phyloP scores from a whole-genome alignment of 106 monocot species.

The Hemerocallis citrina region DNA sequence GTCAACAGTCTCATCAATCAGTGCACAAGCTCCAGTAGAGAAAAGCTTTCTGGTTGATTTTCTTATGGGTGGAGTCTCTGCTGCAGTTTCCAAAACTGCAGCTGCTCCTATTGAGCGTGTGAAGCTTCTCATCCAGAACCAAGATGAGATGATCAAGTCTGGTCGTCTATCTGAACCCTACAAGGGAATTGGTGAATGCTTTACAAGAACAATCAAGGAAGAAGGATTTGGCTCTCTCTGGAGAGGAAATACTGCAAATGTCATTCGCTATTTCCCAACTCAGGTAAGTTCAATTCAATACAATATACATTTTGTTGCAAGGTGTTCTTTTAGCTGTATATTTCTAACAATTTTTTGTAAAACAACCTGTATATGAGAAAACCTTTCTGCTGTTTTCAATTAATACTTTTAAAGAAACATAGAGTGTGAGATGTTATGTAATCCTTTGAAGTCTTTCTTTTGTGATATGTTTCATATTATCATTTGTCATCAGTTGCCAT shows the following conservation, averaged over 20 bases:
- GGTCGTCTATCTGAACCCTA: constrained; percentile 18
- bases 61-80: constrained; percentile 39
- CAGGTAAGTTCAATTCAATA: constrained; percentile 21
- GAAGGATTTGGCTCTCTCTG: constrained; percentile 8
- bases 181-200: constrained; percentile 16
- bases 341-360: no score
- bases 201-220: constrained; percentile 12
- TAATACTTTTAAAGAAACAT: no score
- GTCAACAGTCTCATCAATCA: constrained; percentile 15
- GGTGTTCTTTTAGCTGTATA: background rate
- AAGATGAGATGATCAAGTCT: constrained; percentile 20
- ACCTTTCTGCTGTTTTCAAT: no score
- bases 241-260: constrained; percentile 35
- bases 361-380: no score
- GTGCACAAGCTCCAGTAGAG: constrained; percentile 31
- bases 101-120: constrained; percentile 29
- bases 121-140: constrained; percentile 20
- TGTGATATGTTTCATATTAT: no score
- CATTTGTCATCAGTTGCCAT: no score
- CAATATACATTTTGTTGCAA: no score
- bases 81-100: constrained; percentile 34
- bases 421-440: no score
- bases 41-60: constrained; percentile 33
- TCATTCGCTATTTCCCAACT: constrained; percentile 47
- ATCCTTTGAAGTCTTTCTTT: no score